Conservation (phyloP, 148 eudicot species). For the Fagopyrum esculentum region DNA sequence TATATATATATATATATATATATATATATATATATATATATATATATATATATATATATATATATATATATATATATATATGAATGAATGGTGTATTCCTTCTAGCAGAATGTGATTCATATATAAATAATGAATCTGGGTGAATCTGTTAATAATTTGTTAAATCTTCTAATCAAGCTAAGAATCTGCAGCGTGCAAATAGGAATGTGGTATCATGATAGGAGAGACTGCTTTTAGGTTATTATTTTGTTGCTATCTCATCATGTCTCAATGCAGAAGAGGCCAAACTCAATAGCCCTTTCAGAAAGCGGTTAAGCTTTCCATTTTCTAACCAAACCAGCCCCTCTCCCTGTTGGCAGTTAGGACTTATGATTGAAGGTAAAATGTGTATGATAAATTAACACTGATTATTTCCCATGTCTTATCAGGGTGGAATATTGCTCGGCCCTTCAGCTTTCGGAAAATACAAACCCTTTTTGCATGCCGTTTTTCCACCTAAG, state of each 20-base stretch:
- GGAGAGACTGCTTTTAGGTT: not conserved
- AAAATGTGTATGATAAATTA: not conserved
- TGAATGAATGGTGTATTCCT: not conserved
- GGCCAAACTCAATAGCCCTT: not conserved
- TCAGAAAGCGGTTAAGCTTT: not conserved
- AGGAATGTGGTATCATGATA: not conserved
- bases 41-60: not conserved
- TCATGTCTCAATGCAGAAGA: not conserved
- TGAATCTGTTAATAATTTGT: not conserved
- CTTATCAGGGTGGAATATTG: conserved; percentile 68
- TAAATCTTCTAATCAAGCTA: not conserved
- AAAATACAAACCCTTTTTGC: conserved; percentile 37
- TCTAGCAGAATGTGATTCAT: not conserved
- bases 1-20: not conserved
- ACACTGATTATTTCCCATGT: not conserved
- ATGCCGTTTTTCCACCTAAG: conserved; percentile 50
- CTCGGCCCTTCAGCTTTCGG: conserved; percentile 87
- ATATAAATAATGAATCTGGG: not conserved
- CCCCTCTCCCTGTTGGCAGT: not conserved
- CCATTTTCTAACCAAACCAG: not conserved
- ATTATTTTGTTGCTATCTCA: not conserved
- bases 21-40: not conserved
- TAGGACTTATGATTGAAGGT: not conserved
- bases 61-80: not conserved
- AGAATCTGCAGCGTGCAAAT: not conserved